Conservation (phyloP, 345 rosid genomes). For the Limnanthes douglasii region DNA sequence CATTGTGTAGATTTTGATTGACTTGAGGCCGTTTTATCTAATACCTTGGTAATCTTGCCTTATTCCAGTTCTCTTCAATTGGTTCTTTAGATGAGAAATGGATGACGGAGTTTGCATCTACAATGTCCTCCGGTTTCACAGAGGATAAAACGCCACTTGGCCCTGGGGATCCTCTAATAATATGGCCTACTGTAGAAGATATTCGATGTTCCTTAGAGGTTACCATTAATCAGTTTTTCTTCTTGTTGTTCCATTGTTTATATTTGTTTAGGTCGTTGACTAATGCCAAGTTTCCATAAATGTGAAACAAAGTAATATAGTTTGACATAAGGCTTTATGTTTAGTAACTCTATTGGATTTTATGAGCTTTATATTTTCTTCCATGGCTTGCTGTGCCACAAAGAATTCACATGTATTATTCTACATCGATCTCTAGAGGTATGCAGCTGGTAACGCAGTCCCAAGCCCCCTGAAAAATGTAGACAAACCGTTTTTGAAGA, state of each 20-base stretch:
- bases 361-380: not conserved
- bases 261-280: not conserved
- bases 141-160: slow-evolving; percentile 78
- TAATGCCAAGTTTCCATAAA: not conserved
- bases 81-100: slow-evolving; percentile 94
- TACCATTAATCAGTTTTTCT: slow-evolving; percentile 9
- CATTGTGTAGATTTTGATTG: not conserved
- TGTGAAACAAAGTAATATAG: too few species aligned
- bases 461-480: slow-evolving; percentile 90
- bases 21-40: slow-evolving; percentile 1
- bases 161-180: slow-evolving; percentile 53
- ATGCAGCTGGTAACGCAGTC: slow-evolving; percentile 81
- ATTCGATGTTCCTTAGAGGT: slow-evolving; percentile 93
- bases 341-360: not conserved
- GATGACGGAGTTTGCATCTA: slow-evolving; percentile 71
- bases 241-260: too few species aligned
- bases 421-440: slow-evolving; percentile 39
- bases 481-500: slow-evolving; percentile 60
- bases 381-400: not conserved
- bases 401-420: slow-evolving; percentile 5
- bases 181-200: slow-evolving; percentile 95
- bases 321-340: not conserved
- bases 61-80: slow-evolving; percentile 78
- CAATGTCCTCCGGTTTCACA: slow-evolving; percentile 67
- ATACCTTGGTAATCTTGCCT: slow-evolving; percentile 1